Conservation (phyloP, 352 stramenopile species). For the Ophiocytium majus region DNA sequence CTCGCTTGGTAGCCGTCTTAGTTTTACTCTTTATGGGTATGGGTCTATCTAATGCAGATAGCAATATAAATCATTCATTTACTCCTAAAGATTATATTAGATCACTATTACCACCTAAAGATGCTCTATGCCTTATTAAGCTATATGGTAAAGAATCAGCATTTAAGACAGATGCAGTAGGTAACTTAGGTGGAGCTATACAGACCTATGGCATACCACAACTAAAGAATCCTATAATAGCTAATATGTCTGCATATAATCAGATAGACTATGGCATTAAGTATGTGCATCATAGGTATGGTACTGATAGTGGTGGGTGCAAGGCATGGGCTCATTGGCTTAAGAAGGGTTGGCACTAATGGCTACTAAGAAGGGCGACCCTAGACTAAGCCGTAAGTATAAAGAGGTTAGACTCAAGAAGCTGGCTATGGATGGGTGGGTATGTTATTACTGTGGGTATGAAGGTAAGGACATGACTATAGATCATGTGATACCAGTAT, state of each 20-base stretch:
- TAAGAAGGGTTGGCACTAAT: constrained; percentile 1
- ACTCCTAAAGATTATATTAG: neutral
- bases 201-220: neutral
- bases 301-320: neutral
- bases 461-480: too few species aligned
- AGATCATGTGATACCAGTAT: neutral
- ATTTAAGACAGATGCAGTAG: neutral
- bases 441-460: constrained; percentile 1
- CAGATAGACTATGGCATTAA: too few species aligned
- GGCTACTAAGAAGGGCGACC: neutral
- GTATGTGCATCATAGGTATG: constrained; percentile 7
- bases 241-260: neutral
- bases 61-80: neutral
- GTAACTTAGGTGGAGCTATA: neutral
- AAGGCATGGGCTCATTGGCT: neutral
- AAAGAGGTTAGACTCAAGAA: neutral
- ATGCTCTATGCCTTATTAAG: neutral
- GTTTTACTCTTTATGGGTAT: neutral
- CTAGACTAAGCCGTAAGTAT: neutral
- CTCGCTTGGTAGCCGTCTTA: neutral
- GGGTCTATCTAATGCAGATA: neutral
- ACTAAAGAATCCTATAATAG: neutral
- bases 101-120: neutral
- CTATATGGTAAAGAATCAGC: neutral
- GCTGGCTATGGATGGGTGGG: neutral